A percentile compares a stretch with the other conserved stretches of the same genome.
Conservation (phyloP, 768 basidiomycete genomes). For the Chalciporus sphaerocephalus region DNA sequence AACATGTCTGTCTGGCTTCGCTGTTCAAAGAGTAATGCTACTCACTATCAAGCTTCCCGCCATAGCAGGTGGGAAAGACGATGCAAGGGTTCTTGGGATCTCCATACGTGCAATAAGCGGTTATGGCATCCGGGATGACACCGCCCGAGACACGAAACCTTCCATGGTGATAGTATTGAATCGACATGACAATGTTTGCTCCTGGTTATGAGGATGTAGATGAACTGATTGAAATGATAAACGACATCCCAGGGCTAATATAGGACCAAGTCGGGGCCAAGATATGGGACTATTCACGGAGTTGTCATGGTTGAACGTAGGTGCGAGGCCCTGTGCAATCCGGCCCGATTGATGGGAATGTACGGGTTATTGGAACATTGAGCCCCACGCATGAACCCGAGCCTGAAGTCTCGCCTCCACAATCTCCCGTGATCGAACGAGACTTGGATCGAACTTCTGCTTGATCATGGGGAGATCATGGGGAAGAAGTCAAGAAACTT, state of each 20-base stretch:
- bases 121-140: conserved; percentile 50
- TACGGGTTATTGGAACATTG: no score
- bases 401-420: no score
- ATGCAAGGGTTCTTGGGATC: conserved; percentile 51
- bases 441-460: no score
- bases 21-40: conserved; percentile 1
- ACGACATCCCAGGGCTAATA: background rate
- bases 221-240: conserved; percentile 1
- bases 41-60: conserved; percentile 49
- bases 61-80: conserved; percentile 58
- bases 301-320: background rate
- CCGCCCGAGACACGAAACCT: conserved; percentile 51
- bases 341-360: conserved; percentile 6
- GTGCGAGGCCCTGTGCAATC: background rate
- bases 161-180: conserved; percentile 50
- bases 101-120: conserved; percentile 58
- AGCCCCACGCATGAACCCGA: no score
- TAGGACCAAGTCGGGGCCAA: conserved; percentile 3
- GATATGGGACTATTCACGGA: background rate
- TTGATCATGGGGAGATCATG: no score
- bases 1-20: background rate
- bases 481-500: no score
- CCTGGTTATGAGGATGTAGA: background rate
- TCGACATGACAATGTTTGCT: conserved; percentile 21
- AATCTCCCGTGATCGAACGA: no score